Evolutionary conservation across 2,329 filamentous ascomycete species (phyloP).

Genomic region (Pestalotiopsis sp.): DNA sequence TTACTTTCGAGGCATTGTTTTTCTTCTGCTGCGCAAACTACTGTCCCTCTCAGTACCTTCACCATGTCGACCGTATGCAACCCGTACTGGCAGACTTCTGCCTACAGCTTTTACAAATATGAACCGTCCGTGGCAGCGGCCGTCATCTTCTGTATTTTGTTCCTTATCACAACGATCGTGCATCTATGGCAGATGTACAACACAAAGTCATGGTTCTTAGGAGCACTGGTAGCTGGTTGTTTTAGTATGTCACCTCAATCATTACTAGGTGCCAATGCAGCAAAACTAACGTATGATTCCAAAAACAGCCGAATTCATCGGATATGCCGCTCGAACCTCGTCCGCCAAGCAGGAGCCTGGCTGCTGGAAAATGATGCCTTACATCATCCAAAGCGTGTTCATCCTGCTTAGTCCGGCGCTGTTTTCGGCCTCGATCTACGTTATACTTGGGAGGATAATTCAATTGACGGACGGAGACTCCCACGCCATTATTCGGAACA

Average conservation of each 20-base stretch:
- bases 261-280: not conserved
- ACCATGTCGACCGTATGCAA: not conserved
- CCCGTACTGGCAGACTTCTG: not conserved
- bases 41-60: not conserved
- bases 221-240: conserved; percentile 2
- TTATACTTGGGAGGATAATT: conserved; percentile 7
- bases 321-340: not conserved
- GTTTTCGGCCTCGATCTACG: conserved; percentile 15
- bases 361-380: conserved; percentile 11
- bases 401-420: conserved; percentile 15
- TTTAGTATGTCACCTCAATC: not conserved
- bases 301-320: not conserved
- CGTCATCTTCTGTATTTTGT: not conserved
- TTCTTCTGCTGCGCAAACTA: too few relatives aligned
- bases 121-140: not conserved
- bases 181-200: conserved; percentile 1
- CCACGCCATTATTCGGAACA: not conserved
- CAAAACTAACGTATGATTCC: not conserved
- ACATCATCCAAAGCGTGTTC: conserved; percentile 12
- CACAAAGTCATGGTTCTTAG: conserved; percentile 3
- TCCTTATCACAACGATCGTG: not conserved
- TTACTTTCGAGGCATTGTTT: not conserved
- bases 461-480: not conserved
- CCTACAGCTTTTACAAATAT: not conserved
- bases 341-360: not conserved